A percentile compares a stretch with the other conserved stretches of the same genome.
Conservation (phyloP, 2,329 filamentous ascomycete species). For the Neonectria faginata region DNA sequence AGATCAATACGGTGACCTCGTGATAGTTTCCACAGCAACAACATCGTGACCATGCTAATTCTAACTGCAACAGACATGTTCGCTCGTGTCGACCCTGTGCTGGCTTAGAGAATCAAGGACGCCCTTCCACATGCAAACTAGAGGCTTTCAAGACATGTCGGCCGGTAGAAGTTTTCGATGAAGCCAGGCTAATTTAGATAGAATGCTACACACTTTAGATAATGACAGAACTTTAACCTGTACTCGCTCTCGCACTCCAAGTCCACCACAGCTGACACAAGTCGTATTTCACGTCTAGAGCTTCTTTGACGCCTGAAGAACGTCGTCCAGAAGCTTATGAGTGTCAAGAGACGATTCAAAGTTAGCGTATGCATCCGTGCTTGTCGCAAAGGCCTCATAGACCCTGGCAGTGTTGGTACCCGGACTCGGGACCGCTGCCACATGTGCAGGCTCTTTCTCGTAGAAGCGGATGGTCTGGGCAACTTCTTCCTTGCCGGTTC, state of each 20-base stretch:
- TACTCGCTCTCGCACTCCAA: not conserved
- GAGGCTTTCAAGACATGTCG: not conserved
- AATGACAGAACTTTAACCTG: not conserved
- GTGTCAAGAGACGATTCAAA: not conserved
- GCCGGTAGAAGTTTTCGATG: not conserved
- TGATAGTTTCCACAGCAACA: slow-evolving; percentile 56
- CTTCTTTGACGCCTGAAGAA: not conserved
- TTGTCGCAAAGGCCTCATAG: not conserved
- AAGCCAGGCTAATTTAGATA: not conserved
- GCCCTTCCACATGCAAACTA: not conserved
- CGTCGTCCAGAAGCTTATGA: not conserved
- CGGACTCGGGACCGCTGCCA: not conserved
- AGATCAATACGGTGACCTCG: no score
- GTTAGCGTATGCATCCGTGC: not conserved
- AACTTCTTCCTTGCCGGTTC: not conserved
- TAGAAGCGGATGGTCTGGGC: not conserved
- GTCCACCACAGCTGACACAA: not conserved
- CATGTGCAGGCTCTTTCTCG: not conserved
- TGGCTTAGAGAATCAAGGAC: slow-evolving; percentile 11
- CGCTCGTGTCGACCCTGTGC: slow-evolving; percentile 5
- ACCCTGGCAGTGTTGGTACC: not conserved
- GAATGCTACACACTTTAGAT: not conserved
- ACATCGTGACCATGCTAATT: not conserved
- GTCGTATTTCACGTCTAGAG: not conserved
- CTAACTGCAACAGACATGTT: not conserved